Evolutionary conservation across 805 yeast species (phyloP).

Genomic region (Sugiyamaella americana): DNA sequence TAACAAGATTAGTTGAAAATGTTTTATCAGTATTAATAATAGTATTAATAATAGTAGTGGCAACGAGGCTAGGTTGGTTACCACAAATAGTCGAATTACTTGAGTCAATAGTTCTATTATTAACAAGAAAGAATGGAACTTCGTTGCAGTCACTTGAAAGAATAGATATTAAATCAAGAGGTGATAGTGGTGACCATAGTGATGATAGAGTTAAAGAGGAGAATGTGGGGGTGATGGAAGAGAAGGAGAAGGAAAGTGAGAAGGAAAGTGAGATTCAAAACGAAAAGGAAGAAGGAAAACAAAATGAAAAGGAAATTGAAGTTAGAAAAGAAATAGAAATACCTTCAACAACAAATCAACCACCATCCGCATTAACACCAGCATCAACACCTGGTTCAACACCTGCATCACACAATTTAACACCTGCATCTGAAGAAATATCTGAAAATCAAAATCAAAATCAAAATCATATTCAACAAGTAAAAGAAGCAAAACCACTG

Average conservation of each 20-base stretch:
- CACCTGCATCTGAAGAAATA: background rate
- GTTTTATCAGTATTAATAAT: constrained; percentile 35
- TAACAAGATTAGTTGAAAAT: constrained; percentile 34
- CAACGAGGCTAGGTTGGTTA: constrained; percentile 22
- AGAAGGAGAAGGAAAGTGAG: background rate
- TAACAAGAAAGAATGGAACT: background rate
- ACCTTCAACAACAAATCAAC: background rate
- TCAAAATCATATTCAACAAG: too few species aligned
- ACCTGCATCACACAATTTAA: too few species aligned
- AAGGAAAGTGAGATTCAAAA: background rate
- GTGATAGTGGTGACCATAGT: background rate
- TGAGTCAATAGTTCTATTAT: constrained; percentile 14
- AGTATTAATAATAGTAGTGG: constrained; percentile 24
- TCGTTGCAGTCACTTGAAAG: background rate
- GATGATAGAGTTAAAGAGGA: background rate
- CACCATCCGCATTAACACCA: background rate
- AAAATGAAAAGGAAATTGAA: background rate
- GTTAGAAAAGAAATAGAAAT: background rate
- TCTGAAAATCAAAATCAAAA: too few species aligned
- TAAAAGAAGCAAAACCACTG: background rate
- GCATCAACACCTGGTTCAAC: background rate
- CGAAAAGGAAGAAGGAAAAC: background rate
- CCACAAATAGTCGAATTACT: constrained; percentile 23
- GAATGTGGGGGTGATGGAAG: background rate
- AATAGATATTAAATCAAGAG: background rate